Evolutionary conservation across 495 filamentous ascomycete genomes (phyloP).

Genomic region (Aspergillus olivimuriae): DNA sequence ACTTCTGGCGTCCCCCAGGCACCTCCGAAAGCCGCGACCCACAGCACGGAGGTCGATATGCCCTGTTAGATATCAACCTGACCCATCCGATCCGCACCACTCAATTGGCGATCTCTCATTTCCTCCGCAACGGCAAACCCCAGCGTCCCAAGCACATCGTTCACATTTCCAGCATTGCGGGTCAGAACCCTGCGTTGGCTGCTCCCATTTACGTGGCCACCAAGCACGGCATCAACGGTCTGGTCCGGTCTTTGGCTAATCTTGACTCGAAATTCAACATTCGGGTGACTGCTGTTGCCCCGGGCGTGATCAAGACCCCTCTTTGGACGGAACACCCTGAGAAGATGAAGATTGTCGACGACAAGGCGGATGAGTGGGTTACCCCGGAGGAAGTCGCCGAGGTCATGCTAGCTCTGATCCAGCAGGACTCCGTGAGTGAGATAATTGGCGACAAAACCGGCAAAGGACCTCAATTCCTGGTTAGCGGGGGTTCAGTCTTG

Average conservation of each 20-base stretch:
- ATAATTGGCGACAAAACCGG: constrained; percentile 35
- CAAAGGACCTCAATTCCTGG: constrained; percentile 24
- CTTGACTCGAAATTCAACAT: constrained; percentile 51
- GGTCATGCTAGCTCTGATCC: constrained; percentile 55
- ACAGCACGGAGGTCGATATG: constrained; percentile 42
- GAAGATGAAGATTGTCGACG: constrained; percentile 51
- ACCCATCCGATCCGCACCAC: constrained; percentile 64
- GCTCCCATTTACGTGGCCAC: constrained; percentile 55
- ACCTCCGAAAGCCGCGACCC: constrained; percentile 42
- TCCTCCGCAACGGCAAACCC: constrained; percentile 29
- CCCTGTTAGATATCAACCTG: constrained; percentile 58
- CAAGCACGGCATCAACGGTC: constrained; percentile 58
- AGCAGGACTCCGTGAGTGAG: constrained; percentile 41
- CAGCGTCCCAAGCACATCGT: constrained; percentile 45
- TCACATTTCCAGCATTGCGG: constrained; percentile 58
- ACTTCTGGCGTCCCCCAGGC: constrained; percentile 63
- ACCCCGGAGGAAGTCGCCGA: constrained; percentile 59
- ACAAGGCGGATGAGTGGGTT: constrained; percentile 50
- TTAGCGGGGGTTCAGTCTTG: constrained; percentile 46
- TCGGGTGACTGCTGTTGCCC: constrained; percentile 59
- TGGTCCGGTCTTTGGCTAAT: constrained; percentile 46
- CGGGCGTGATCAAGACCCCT: constrained; percentile 60
- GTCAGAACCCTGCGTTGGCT: constrained; percentile 43
- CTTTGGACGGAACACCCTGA: constrained; percentile 65
- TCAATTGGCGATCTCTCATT: constrained; percentile 58